A percentile compares a stretch with the other conserved stretches of the same genome.
phyloP scores from a whole-genome alignment of 371 early-diverging fungal species.

The Entomophthora muscae region DNA sequence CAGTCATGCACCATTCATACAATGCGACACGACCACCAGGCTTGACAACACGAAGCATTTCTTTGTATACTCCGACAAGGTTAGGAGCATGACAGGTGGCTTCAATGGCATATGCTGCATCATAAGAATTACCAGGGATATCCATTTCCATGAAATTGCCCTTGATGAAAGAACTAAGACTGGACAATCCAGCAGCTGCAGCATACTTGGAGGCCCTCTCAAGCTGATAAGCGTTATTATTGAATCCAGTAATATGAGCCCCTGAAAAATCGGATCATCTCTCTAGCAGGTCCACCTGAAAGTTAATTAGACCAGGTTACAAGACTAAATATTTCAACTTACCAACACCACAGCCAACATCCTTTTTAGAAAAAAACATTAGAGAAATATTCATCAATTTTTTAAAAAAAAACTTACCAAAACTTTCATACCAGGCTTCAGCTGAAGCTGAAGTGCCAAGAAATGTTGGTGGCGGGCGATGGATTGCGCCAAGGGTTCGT shows the following conservation, averaged over 20 bases:
- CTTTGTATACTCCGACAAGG: constrained; percentile 67
- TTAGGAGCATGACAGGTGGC: constrained; percentile 77
- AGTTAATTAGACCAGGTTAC: constrained; percentile 12
- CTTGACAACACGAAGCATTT: constrained; percentile 77
- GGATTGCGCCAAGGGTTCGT: constrained; percentile 57
- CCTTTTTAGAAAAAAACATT: constrained; percentile 20
- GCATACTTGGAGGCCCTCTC: constrained; percentile 58
- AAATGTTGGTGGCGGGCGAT: constrained; percentile 84
- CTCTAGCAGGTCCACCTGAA: constrained; percentile 75
- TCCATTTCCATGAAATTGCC: constrained; percentile 89
- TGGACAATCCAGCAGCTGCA: constrained; percentile 33
- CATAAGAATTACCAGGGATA: constrained; percentile 57
- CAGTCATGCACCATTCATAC: constrained; percentile 88
- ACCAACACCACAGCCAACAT: constrained; percentile 84
- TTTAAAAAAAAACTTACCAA: constrained; percentile 14
- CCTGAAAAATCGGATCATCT: constrained; percentile 73
- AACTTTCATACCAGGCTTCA: constrained; percentile 46
- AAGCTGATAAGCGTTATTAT: constrained; percentile 91
- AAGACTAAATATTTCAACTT: constrained; percentile 10
- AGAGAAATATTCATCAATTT: neutral
- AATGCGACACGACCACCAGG: constrained; percentile 77
- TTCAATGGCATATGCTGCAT: constrained; percentile 82
- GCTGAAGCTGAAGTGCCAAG: constrained; percentile 51
- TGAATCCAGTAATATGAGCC: constrained; percentile 75
- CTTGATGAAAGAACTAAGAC: constrained; percentile 43